Evolutionary conservation across 2,329 filamentous ascomycete genomes (phyloP), one percentile per base, ranked within the genome.

Genomic region (Colletotrichum simmondsii): DNA sequence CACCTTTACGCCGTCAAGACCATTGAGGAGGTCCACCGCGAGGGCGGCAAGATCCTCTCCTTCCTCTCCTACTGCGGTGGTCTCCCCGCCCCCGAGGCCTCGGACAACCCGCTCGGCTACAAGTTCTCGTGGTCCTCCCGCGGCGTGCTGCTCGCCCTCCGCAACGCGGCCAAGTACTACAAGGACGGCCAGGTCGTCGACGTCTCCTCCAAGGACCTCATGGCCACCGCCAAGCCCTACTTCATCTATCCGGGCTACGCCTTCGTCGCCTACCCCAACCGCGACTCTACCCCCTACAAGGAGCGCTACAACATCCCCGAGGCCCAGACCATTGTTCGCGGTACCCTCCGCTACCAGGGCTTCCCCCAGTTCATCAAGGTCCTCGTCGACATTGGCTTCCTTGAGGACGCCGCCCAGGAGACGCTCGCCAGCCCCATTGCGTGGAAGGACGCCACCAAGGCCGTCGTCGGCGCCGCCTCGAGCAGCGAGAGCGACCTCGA

Each of bases 281-380:
- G 95, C 77, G 95, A 98, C 85, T 95, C 92, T 24, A 97, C 94
- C 19, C 88, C 90, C 10, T 98, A 97, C 91, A 92, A 91, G 80
- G 92, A 97, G 88, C 91, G 94, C 75, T 98, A 98, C 89, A 85
- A 91, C 83, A 98, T 98, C 80, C 95, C 95, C 64, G 96, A 98
- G 86, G 95, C 94, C 16, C 85, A 97, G 84, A 98, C 94, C 64
- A 91, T 98, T 78, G 87, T 98, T 81, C 90, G 95, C 64, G 94
- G 83, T 35, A 75, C 74, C 54, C 89, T 98, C 46, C 89, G 96
- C 76, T 98, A 97, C 87, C 88, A 91, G 76, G 95, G 96, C 57
- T 98, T 98, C 90, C 95, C 95, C 3, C 91, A 97, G 82, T 96
- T 98, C 84, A 90, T 98, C 85, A 93, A 93, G 81, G 90, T 92